These are phyloP conservation scores for Pichia sp. DNA, from an alignment of 1,139 yeast genomes.

Conservation along the genomic window DNA sequence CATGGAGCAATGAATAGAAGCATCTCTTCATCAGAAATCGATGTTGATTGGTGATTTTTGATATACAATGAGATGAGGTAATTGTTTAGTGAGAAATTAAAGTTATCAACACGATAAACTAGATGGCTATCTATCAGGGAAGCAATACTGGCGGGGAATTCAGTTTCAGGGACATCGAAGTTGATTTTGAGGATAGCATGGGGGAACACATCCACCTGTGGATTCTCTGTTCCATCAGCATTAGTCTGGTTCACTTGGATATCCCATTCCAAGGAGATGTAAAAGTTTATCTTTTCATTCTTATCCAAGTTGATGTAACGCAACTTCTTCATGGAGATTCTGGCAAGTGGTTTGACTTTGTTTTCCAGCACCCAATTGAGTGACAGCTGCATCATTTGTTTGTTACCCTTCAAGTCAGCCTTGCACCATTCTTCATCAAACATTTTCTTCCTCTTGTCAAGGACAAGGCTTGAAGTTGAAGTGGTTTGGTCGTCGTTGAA, in stretches of 20 bases:
- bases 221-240: slow-evolving; percentile 12
- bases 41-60: slow-evolving; percentile 16
- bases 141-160: slow-evolving; percentile 33
- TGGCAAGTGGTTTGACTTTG: slow-evolving; percentile 43
- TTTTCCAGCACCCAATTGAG: slow-evolving; percentile 49
- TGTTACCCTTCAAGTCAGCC: slow-evolving; percentile 24
- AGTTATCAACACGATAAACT: slow-evolving; percentile 33
- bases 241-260: slow-evolving; percentile 21
- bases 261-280: slow-evolving; percentile 34
- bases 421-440: slow-evolving; percentile 21
- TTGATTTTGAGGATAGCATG: slow-evolving; percentile 44
- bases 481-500: slow-evolving; percentile 18
- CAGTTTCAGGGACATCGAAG: slow-evolving; percentile 36
- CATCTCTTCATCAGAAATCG: slow-evolving; percentile 25
- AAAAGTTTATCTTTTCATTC: slow-evolving; percentile 42
- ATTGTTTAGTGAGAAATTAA: slow-evolving; percentile 34
- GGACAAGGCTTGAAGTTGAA: not conserved
- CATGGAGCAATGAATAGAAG: slow-evolving; percentile 31
- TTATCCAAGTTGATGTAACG: slow-evolving; percentile 38
- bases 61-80: slow-evolving; percentile 28
- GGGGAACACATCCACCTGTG: slow-evolving; percentile 35
- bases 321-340: slow-evolving; percentile 43
- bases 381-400: slow-evolving; percentile 43
- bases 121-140: slow-evolving; percentile 33
- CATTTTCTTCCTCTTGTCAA: slow-evolving; percentile 13